Evolutionary conservation across 352 stramenopile genomes (phyloP).

Genomic region (Thalassiosira sp.): DNA sequence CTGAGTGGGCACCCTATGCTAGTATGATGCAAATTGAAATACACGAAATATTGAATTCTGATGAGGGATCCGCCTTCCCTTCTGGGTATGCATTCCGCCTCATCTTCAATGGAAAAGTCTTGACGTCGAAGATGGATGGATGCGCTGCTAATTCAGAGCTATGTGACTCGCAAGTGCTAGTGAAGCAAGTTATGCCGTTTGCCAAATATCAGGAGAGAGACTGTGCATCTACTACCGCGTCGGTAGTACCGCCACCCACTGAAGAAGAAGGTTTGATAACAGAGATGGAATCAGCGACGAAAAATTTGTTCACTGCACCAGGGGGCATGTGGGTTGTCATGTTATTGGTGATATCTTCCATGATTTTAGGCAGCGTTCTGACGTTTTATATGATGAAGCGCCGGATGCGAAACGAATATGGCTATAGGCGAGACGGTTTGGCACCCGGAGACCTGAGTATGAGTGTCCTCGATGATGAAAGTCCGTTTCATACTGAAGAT

Average conservation of each 20-base stretch:
- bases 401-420: constrained; percentile 16
- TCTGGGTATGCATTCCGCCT: constrained; percentile 71
- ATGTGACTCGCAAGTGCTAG: constrained; percentile 58
- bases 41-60: constrained; percentile 37
- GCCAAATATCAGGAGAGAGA: constrained; percentile 42
- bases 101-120: constrained; percentile 74
- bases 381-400: constrained; percentile 34
- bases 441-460: constrained; percentile 36
- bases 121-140: constrained; percentile 62
- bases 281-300: constrained; percentile 25
- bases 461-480: constrained; percentile 21
- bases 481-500: constrained; percentile 6
- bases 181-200: constrained; percentile 43
- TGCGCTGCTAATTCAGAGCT: constrained; percentile 55
- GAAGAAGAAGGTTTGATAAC: constrained; percentile 20
- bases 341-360: constrained; percentile 22
- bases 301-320: constrained; percentile 24
- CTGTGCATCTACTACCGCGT: constrained; percentile 22
- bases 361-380: constrained; percentile 26
- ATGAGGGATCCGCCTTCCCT: constrained; percentile 28
- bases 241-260: not conserved
- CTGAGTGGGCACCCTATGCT: constrained; percentile 72
- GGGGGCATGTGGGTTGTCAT: constrained; percentile 21
- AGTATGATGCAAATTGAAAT: constrained; percentile 75
- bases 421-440: not conserved